These are phyloP conservation scores for Plenodomus lindquistii DNA, from an alignment of 2,329 filamentous ascomycete genomes.

Conservation along the genomic window DNA sequence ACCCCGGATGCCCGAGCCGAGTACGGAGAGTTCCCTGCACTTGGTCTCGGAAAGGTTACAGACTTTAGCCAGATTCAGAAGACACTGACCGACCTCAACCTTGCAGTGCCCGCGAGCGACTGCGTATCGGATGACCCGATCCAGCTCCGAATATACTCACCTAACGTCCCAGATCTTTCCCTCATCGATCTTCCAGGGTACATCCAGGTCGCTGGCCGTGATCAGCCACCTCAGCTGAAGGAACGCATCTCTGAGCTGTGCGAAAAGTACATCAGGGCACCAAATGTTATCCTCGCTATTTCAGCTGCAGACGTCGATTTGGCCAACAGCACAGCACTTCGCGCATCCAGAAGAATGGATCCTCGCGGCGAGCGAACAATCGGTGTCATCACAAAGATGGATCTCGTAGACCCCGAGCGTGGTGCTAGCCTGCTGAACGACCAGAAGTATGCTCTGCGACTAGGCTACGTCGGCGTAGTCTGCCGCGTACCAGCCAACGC, in stretches of 20 bases:
- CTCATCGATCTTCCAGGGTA: constrained; percentile 96
- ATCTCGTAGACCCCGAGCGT: constrained; percentile 82
- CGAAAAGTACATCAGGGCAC: constrained; percentile 96
- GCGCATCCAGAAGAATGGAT: constrained; percentile 88
- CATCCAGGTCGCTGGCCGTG: constrained; percentile 90
- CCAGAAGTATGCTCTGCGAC: constrained; percentile 88
- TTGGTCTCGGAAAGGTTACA: constrained; percentile 85
- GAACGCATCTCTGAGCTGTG: constrained; percentile 95
- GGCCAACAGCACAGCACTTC: constrained; percentile 90
- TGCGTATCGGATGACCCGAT: constrained; percentile 98
- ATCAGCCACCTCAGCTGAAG: constrained; percentile 89
- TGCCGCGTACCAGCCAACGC: constrained; percentile 73
- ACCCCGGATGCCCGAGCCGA: constrained; percentile 84
- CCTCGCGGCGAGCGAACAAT: constrained; percentile 95
- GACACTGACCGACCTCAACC: constrained; percentile 90
- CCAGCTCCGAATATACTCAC: constrained; percentile 92
- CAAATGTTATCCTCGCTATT: constrained; percentile 95
- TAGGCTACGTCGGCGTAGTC: constrained; percentile 95
- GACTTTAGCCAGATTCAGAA: constrained; percentile 92
- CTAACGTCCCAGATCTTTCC: constrained; percentile 91
- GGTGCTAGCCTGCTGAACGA: constrained; percentile 81
- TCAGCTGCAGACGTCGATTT: constrained; percentile 97
- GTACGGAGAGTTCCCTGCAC: constrained; percentile 93
- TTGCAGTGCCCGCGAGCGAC: constrained; percentile 85
- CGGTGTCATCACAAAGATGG: constrained; percentile 99